Base-by-base conservation (phyloP, 208 protist genomes). In the Sergeia podlipaevii region DNA sequence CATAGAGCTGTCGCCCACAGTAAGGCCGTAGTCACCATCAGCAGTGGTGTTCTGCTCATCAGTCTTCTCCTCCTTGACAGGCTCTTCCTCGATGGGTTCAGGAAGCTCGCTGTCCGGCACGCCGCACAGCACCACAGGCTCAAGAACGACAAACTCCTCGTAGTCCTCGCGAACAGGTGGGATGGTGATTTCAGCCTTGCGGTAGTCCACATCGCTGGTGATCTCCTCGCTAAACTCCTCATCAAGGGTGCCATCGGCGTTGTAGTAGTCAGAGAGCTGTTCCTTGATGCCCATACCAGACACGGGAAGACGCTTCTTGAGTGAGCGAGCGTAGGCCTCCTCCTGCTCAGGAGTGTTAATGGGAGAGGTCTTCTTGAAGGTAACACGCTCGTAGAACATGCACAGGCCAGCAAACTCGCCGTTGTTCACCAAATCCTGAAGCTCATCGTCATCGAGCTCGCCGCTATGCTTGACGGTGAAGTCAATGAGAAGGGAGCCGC, bases 381-480 rank as follows among this genome's bases (percentile, higher is more conserved):
- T 83, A 18, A 87, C 58, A 48, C 72, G 76, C 62, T 88, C 76
- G 65, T 88, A 91, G 65, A 81, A 82, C 29, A 53, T 63, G 30
- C 41, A 67, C 29, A 91, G 60, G 17, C 60, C 60, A n/a, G 66
- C 47, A 66, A 80, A 88, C 44, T 65, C 42, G 24, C 56, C 69
- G n/a, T 75, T 69, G 59, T 91, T 76, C 32, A 78, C 61, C 24
- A 88, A 44, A 29, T 72, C 64, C 62, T 86, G 78, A 32, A 91
- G 65, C 64, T 80, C 53, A 13, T 85, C 72, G 57, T 74, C 73
- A 23, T 71, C 66, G 23, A 74, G 38, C 33, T 81, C 70, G 32
- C 74, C 74, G 61, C 45, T 80, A 77, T 91, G 79, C 53, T 77
- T 71, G 39, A 87, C 76, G 0, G 66, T 87, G 47, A 91, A 85